Percentiles rank a stretch among this genome's conserved stretches.
These are phyloP conservation scores for Colletotrichum melonis DNA, from an alignment of 2,329 filamentous ascomycete species.

Conservation along the genomic window DNA sequence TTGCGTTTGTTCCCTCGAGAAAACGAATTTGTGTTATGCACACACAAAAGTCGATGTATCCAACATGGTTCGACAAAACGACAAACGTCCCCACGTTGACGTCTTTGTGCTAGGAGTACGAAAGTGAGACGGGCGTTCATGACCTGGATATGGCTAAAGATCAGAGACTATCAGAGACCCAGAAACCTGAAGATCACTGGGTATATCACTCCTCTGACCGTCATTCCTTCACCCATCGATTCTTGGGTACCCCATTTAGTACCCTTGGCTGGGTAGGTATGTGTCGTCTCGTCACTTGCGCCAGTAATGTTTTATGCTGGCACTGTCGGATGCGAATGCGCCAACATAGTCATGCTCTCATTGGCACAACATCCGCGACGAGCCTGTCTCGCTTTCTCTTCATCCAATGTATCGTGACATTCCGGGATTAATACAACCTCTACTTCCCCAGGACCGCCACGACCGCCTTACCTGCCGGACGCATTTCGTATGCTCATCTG, in stretches of 20 bases:
- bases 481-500: not conserved
- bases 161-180: constrained; percentile 28
- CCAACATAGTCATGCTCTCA: not conserved
- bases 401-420: constrained; percentile 21
- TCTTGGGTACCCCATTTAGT: not conserved
- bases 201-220: not conserved
- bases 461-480: not conserved
- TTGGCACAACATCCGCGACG: not conserved
- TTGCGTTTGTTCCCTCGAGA: constrained; percentile 2
- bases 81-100: constrained; percentile 29
- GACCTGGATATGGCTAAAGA: constrained; percentile 19
- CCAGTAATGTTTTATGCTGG: not conserved
- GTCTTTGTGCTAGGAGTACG: constrained; percentile 23
- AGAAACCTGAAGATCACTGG: constrained; percentile 5
- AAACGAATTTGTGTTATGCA: constrained; percentile 8
- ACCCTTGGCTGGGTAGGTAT: constrained; percentile 7
- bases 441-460: constrained; percentile 9
- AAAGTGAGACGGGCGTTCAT: not conserved
- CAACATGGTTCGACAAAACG: constrained; percentile 12
- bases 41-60: not conserved
- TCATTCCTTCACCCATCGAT: constrained; percentile 17
- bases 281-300: constrained; percentile 17
- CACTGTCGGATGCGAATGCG: constrained; percentile 14
- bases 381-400: constrained; percentile 2
- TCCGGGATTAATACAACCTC: not conserved